Evolutionary conservation across 495 filamentous ascomycete species (phyloP), one percentile per base, ranked within the genome.

Genomic region (Geopyxis carbonaria): DNA sequence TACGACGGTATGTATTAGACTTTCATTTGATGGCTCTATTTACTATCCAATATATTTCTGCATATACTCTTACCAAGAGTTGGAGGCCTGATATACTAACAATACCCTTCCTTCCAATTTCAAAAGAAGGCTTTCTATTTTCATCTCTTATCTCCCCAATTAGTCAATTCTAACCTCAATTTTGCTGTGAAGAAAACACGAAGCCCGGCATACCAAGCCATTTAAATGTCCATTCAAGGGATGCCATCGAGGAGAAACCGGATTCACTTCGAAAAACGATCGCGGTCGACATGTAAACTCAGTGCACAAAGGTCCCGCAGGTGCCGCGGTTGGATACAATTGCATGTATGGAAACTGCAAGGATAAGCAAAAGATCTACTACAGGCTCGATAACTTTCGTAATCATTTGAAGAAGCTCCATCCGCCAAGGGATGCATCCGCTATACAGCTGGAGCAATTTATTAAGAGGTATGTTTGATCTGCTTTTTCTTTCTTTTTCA

Each of bases 331-430:
- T 33, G 51, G 52, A 7, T 93, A 72, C 45, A 67, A 68, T 45
- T 93, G 85, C 51, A 61, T 63, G 40, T 65, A 77, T 4, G 65
- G 59, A 31, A 55, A 61, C 35, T 92, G 86, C 48, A 64, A 64
- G 20, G 72, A 67, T 15, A 75, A 70, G 38, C 61, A 67, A 13
- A 94, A 94, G 60, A 63, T 67, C 30, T 94, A 87, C 81, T 85
- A 81, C 7, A 72, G 89, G 5, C 57, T 78, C 36, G 89, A 97
- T 57, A 97, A 97, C 47, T 97, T 94, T 59, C 75, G 74, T 51
- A 75, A 79, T 40, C 89, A 97, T 49, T 64, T 92, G 31, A 68
- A 66, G 41, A 72, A 79, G n/a, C 76, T 89, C 53, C 87, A 97
- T 59, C 28, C 30, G 2, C 28, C 28, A 2, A 45, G 30, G 11